phyloP scores from a whole-genome alignment of 2,329 filamentous ascomycete genomes.

The Whalleya microplaca region DNA sequence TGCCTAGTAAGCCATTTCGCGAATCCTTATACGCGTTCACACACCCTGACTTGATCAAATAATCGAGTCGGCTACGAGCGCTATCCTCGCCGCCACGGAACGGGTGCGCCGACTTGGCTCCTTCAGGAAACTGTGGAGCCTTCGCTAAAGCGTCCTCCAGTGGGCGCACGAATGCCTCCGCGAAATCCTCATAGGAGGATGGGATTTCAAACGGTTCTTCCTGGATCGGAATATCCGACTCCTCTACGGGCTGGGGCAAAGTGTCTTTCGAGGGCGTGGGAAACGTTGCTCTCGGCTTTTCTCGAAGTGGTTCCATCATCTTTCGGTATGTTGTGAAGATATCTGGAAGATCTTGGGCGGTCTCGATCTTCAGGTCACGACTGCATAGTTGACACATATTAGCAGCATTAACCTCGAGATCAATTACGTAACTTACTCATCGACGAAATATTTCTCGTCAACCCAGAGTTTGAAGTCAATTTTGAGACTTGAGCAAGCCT shows the following conservation, averaged over 20 bases:
- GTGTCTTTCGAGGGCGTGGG: conserved; percentile 52
- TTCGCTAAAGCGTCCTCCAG: conserved; percentile 54
- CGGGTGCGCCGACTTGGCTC: conserved; percentile 63
- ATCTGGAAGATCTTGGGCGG: conserved; percentile 67
- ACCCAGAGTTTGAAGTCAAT: conserved; percentile 67
- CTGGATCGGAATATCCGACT: conserved; percentile 58
- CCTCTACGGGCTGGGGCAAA: conserved; percentile 61
- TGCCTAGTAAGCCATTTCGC: conserved; percentile 71
- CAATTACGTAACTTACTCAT: conserved; percentile 64
- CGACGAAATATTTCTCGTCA: conserved; percentile 79
- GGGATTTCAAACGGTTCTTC: conserved; percentile 66
- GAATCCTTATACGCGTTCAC: conserved; percentile 70
- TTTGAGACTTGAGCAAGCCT: conserved; percentile 54
- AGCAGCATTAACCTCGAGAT: neutral
- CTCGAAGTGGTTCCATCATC: conserved; percentile 69
- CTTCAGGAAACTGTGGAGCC: conserved; percentile 56
- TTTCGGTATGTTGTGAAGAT: conserved; percentile 78
- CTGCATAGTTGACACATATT: conserved; percentile 44
- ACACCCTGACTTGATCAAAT: conserved; percentile 63
- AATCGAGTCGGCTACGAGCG: conserved; percentile 60
- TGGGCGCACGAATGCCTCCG: conserved; percentile 60
- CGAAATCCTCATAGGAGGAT: conserved; percentile 53
- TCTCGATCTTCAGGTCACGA: conserved; percentile 64
- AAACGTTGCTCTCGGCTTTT: conserved; percentile 62
- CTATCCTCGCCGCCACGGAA: conserved; percentile 69